Evolutionary conservation across 805 yeast genomes (phyloP), one percentile per base, ranked within the genome.

Genomic region (Wickerhamiella vanderwaltii): DNA sequence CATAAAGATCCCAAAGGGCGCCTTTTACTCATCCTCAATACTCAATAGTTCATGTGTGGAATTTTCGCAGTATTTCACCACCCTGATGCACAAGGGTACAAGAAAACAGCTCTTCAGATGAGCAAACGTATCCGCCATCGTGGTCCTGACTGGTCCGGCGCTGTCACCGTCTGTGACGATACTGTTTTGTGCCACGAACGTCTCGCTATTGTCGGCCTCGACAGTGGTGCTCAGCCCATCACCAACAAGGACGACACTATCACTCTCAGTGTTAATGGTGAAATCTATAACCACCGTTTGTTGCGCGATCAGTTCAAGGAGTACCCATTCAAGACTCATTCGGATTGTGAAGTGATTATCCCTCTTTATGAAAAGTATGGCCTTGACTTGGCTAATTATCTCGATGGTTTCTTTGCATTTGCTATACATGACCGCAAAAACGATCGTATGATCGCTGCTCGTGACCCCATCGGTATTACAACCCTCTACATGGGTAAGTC

Each of bases 61-160:
- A 91, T 91, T 57, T 91, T 84, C 60, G 96, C 96, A 48, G 86
- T 93, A 38, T 84, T 72, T 65, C 77, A 71, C 64, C 88, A 83
- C 58, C 79, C 77, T 32, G 81, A 85, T 51, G 79, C 82, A 46
- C 78, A 79, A 53, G 66, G 69, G 43, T 91, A 82, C 72, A 88
- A 87, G 65, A 73, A 78, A 48, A 78, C 78, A 59, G 97, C 97
- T 34, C 71, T 91, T 48, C 93, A 84, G 62, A 72, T 84, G 61
- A 73, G 97, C 48, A 88, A 85, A 65, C 56, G 87, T 66, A 80
- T 88, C 62, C 79, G 99, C 68, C 99, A 91, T 66, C 79, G 99
- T 66, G 99, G 99, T 58, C 99, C 99, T 52, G 99, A 91, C 66
- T 91, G 99, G 99, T 73, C 86, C 29, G 98, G 98, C 58, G 86